Percentiles rank a stretch among this genome's conserved stretches.
Evolutionary conservation across 345 rosid species (phyloP).

Genomic region (Aquilaria malaccensis): DNA sequence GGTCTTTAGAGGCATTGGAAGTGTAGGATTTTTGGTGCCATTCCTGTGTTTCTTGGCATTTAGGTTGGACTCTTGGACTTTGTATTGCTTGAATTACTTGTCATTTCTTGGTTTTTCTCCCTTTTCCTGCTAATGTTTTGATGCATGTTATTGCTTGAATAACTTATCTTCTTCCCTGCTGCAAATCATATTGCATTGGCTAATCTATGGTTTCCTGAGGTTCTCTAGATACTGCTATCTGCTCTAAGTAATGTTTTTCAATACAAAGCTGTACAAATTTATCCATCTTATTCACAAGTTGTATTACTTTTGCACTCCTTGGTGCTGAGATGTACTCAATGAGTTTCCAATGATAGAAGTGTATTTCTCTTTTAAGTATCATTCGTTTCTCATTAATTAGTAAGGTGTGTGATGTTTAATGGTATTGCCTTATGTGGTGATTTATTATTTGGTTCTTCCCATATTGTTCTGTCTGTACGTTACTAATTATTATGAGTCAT

Average conservation of each 20-base stretch:
- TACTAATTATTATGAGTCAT: conserved; percentile 10
- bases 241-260: background rate
- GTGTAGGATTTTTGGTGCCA: background rate
- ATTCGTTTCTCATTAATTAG: conserved; percentile 1
- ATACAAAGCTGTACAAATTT: too few relatives aligned
- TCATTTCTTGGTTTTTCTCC: background rate
- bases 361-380: background rate
- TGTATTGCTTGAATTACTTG: background rate
- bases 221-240: background rate
- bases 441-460: conserved; percentile 7
- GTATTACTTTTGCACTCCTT: background rate
- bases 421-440: background rate
- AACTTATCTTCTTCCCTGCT: background rate
- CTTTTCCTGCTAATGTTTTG: background rate
- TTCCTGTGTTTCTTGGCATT: too few relatives aligned
- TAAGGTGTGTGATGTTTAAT: background rate
- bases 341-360: background rate
- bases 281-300: background rate
- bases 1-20: background rate
- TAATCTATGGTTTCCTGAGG: too few relatives aligned
- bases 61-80: too few relatives aligned
- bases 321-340: background rate
- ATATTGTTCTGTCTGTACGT: conserved; percentile 4
- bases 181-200: too few relatives aligned
- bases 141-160: conserved; percentile 2